Evolutionary conservation across 352 stramenopile species (phyloP).

Genomic region (Albugo candida): DNA sequence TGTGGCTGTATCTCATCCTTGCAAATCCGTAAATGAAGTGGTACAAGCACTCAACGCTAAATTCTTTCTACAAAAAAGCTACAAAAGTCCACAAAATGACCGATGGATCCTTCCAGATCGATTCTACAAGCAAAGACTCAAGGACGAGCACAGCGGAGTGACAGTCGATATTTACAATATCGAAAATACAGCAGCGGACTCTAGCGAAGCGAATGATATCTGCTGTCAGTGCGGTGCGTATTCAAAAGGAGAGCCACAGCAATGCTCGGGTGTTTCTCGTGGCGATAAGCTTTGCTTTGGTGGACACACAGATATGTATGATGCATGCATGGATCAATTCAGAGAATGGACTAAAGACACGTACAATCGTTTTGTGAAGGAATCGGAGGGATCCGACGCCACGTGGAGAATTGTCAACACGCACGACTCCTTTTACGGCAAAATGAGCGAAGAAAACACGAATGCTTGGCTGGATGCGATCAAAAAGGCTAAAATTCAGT

Average conservation of each 20-base stretch:
- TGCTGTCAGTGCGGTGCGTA: conserved; percentile 66
- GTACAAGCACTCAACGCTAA: conserved; percentile 33
- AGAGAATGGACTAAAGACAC: conserved; percentile 19
- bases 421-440: conserved; percentile 19
- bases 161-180: conserved; percentile 77
- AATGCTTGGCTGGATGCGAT: conserved; percentile 42
- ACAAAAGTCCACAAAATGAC: conserved; percentile 59
- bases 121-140: conserved; percentile 60
- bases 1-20: conserved; percentile 16
- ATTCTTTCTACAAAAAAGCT: conserved; percentile 52
- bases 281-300: conserved; percentile 15
- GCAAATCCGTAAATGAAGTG: conserved; percentile 21
- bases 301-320: conserved; percentile 16
- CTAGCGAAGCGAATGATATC: conserved; percentile 34
- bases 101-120: conserved; percentile 67
- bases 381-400: conserved; percentile 15
- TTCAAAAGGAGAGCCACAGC: conserved; percentile 12
- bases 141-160: conserved; percentile 19
- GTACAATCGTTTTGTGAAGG: conserved; percentile 8
- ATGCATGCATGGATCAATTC: conserved; percentile 17
- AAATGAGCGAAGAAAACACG: conserved; percentile 18
- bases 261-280: conserved; percentile 14
- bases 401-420: conserved; percentile 30
- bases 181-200: conserved; percentile 53
- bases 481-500: conserved; percentile 11